Evolutionary conservation across 768 basidiomycete genomes (phyloP).

Genomic region (Agaricus subrufescens): DNA sequence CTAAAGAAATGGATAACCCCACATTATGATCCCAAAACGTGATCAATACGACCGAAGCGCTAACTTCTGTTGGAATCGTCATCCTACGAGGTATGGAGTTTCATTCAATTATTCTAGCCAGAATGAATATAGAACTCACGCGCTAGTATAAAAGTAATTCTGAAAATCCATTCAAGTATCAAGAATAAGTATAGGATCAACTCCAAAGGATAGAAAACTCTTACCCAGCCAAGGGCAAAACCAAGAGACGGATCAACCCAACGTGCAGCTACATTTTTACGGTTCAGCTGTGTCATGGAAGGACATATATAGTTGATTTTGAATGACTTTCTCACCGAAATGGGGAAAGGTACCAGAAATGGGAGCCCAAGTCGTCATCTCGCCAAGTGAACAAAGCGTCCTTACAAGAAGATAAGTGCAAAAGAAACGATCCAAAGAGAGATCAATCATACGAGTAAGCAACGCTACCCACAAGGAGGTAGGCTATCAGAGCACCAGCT

Average conservation of each 20-base stretch:
- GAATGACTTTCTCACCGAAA: constrained; percentile 37
- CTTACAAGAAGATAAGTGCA: constrained; percentile 20
- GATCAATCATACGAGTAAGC: constrained; percentile 51
- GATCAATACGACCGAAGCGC: too few relatives aligned
- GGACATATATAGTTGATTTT: too few relatives aligned
- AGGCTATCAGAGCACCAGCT: constrained; percentile 57
- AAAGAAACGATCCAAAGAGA: neutral
- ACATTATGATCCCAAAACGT: too few relatives aligned
- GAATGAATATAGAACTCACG: constrained; percentile 20
- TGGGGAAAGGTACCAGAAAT: constrained; percentile 78
- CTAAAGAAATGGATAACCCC: neutral
- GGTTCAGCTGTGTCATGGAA: too few relatives aligned
- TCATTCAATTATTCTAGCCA: neutral
- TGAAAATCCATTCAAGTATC: constrained; percentile 7
- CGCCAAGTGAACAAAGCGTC: constrained; percentile 62
- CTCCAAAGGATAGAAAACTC: constrained; percentile 10
- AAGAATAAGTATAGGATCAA: too few relatives aligned
- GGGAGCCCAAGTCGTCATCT: constrained; percentile 79
- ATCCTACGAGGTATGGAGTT: constrained; percentile 18
- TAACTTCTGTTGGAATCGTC: too few relatives aligned
- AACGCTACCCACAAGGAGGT: constrained; percentile 58
- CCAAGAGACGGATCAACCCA: constrained; percentile 50
- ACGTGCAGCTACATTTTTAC: constrained; percentile 21
- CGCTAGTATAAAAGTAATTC: constrained; percentile 31
- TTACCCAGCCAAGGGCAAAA: constrained; percentile 53